Evolutionary conservation across 2,329 filamentous ascomycete genomes (phyloP).

Genomic region (Fusarium poae): DNA sequence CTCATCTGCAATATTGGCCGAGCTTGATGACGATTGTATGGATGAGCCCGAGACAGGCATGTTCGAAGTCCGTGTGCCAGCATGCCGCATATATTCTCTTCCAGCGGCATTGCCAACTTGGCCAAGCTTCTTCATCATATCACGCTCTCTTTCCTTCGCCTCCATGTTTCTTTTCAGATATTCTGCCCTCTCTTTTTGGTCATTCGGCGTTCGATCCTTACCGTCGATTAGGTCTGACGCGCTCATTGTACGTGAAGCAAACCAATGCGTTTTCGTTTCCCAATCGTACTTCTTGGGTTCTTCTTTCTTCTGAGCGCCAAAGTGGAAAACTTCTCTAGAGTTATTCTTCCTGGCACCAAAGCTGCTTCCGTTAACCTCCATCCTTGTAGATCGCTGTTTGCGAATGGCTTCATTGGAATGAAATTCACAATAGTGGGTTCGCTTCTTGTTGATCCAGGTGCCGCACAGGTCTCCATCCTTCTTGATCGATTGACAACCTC

Average conservation of each 20-base stretch:
- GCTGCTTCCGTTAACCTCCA: conserved; percentile 83
- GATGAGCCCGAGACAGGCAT: conserved; percentile 25
- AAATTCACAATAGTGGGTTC: conserved; percentile 92
- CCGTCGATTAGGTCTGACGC: conserved; percentile 75
- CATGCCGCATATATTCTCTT: conserved; percentile 74
- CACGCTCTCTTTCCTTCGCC: conserved; percentile 77
- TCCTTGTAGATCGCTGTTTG: conserved; percentile 73
- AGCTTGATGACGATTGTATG: conserved; percentile 34
- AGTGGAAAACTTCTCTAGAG: conserved; percentile 44
- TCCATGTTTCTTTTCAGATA: conserved; percentile 73
- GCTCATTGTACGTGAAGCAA: conserved; percentile 63
- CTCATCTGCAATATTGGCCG: conserved; percentile 45
- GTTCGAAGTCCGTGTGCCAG: conserved; percentile 41
- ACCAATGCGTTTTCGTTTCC: conserved; percentile 69
- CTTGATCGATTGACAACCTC: conserved; percentile 86
- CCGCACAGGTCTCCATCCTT: conserved; percentile 86
- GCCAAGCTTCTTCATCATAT: conserved; percentile 77
- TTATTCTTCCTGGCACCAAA: conserved; percentile 55
- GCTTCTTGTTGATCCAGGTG: conserved; percentile 87
- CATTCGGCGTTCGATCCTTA: conserved; percentile 67
- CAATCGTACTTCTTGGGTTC: conserved; percentile 64
- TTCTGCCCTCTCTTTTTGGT: conserved; percentile 74
- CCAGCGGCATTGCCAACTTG: conserved; percentile 74
- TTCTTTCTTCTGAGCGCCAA: conserved; percentile 35
- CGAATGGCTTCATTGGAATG: conserved; percentile 86